A percentile compares a stretch with the other conserved stretches of the same genome.
phyloP scores from a whole-genome alignment of 1,284 basidiomycete species.

The Lignosus rhinocerotis region DNA sequence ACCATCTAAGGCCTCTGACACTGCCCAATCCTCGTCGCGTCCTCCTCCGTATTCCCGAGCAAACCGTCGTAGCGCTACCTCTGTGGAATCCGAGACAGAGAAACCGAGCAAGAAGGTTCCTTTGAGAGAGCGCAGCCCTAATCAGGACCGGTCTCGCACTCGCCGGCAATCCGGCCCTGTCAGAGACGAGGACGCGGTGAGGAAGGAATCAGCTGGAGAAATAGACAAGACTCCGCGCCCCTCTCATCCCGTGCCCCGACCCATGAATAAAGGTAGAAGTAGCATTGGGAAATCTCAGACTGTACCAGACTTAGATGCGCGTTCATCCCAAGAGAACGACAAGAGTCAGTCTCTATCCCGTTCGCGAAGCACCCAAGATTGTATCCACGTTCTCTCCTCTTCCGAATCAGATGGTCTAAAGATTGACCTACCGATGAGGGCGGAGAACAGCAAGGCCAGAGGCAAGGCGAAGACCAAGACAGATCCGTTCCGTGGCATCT shows the following conservation, averaged over 20 bases:
- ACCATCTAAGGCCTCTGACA: not conserved
- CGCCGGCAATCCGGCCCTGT: not conserved
- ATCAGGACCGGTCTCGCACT: slow-evolving; percentile 7
- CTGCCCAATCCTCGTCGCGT: slow-evolving; percentile 7
- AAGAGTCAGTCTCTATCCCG: slow-evolving; percentile 9
- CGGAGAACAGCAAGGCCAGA: not conserved
- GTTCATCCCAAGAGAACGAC: slow-evolving; percentile 7
- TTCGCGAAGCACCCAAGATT: slow-evolving; percentile 3
- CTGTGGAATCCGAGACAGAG: not conserved
- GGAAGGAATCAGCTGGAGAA: slow-evolving; percentile 7
- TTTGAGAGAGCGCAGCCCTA: slow-evolving; percentile 16
- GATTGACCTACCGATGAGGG: not conserved
- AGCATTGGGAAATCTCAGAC: slow-evolving; percentile 12
- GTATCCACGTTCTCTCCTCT: slow-evolving; percentile 8
- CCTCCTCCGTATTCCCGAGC: not conserved
- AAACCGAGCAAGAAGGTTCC: not conserved
- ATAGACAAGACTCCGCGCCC: slow-evolving; percentile 21
- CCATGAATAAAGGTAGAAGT: slow-evolving; percentile 14
- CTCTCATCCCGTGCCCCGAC: slow-evolving; percentile 17
- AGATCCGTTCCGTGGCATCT: slow-evolving; percentile 6
- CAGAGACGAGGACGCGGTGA: slow-evolving; percentile 3
- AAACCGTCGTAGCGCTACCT: not conserved
- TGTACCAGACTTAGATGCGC: slow-evolving; percentile 7
- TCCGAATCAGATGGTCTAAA: not conserved
- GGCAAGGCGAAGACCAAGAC: not conserved